Base-by-base conservation (phyloP, 257 asterid genomes). In the Scutellaria galericulata region DNA sequence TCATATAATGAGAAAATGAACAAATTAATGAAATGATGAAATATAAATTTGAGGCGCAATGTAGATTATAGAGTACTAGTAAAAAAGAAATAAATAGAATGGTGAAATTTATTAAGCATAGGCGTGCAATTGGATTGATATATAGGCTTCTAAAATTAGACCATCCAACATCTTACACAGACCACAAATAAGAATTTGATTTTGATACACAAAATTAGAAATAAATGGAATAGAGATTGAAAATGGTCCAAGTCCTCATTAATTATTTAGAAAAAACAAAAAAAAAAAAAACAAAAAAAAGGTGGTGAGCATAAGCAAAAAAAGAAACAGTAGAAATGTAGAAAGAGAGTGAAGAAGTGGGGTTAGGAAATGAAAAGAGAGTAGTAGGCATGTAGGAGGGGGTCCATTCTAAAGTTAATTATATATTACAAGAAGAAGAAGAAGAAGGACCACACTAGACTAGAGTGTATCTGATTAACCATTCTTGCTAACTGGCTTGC, bases 391-490 rank as follows among this genome's bases (percentile, higher is more conserved):
- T 31, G 35, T 7, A 12, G 12, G 50, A 45, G 4, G 64, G 12
- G 79, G 79, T 57, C 79, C 79, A 66, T 22, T 5, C 22, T 18
- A 40, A 10, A 50, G 47, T 24, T 1, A 24, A 24, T 24, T 24
- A 31, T 12, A 6, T 48, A 44, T 18, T 18, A 18, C 18, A 18
- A 24, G 27, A 24, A 24, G 27, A 18, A 24, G 27, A 24, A 24
- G 27, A 24, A 27, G 40, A 14, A 3, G 81, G 77, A 71, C 81
- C 77, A 77, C 72, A 44, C 80, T 70, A 63, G 5, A 31, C 1
- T 24, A 45, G 73, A 47, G 15, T 55, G 5, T 2, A 31, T 31
- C 37, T 18, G 62, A 5, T 46, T 14, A 67, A 54, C 63, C 40
- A 58, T 59, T 8, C 9, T 56, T 48, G 66, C 64, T 40, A 40